A percentile compares a stretch with the other conserved stretches of the same genome.
These are phyloP conservation scores for Tulasnella sp. DNA, from an alignment of 768 basidiomycete genomes.

Conservation along the genomic window DNA sequence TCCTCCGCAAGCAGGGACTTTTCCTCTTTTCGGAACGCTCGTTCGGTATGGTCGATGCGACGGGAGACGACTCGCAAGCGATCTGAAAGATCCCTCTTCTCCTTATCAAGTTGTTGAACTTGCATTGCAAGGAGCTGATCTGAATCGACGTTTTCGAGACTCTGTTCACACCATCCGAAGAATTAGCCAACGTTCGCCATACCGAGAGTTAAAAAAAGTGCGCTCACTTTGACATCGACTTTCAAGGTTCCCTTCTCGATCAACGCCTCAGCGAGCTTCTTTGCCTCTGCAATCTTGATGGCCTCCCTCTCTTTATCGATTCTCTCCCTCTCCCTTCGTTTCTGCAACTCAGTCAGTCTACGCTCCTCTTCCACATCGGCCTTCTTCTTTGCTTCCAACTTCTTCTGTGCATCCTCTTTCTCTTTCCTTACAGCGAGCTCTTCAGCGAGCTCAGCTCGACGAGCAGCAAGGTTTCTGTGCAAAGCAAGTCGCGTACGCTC, in stretches of 20 bases:
- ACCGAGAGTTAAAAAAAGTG: conserved; percentile 2
- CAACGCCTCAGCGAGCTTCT: conserved; percentile 74
- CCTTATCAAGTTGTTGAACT: conserved; percentile 92
- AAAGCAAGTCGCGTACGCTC: conserved; percentile 71
- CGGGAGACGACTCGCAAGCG: conserved; percentile 73
- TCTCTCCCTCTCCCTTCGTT: conserved; percentile 54
- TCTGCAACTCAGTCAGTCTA: conserved; percentile 50
- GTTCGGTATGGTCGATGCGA: conserved; percentile 90
- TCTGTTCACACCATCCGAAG: conserved; percentile 31
- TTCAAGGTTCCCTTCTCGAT: conserved; percentile 64
- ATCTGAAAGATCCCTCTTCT: conserved; percentile 79
- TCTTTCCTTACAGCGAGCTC: conserved; percentile 79
- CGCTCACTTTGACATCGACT: conserved; percentile 56
- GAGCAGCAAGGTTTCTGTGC: conserved; percentile 68
- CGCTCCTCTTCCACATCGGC: conserved; percentile 61
- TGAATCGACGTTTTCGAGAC: conserved; percentile 74
- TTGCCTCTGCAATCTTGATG: conserved; percentile 69
- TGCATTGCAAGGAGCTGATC: conserved; percentile 80
- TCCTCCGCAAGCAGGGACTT: conserved; percentile 73
- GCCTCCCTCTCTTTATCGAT: conserved; percentile 53
- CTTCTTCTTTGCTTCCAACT: conserved; percentile 53
- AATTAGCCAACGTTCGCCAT: background rate
- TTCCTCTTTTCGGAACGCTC: conserved; percentile 90
- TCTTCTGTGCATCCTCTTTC: conserved; percentile 73
- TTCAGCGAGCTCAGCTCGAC: conserved; percentile 72